Evolutionary conservation across 2,329 filamentous ascomycete species (phyloP).

Genomic region (Sarocladium strictum): DNA sequence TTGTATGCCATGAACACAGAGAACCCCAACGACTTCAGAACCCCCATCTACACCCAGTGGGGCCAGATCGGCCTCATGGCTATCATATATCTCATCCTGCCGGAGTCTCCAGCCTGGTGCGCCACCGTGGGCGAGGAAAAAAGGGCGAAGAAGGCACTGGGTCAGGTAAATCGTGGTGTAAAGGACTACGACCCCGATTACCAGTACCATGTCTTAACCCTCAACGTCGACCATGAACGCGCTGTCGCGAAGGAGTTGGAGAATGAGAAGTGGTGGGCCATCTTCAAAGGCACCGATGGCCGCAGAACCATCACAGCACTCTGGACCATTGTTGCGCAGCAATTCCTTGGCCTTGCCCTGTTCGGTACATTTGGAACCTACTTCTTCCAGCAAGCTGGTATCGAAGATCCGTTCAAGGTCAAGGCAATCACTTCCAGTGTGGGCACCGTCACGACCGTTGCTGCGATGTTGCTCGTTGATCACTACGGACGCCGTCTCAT

Average conservation of each 20-base stretch:
- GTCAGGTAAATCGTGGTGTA: constrained; percentile 17
- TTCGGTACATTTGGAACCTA: constrained; percentile 18
- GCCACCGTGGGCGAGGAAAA: constrained; percentile 17
- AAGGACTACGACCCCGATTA: constrained; percentile 14
- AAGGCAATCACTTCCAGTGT: constrained; percentile 14
- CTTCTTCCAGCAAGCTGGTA: constrained; percentile 19
- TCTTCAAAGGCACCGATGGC: constrained; percentile 21
- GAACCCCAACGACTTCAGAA: constrained; percentile 27
- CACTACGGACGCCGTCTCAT: constrained; percentile 14
- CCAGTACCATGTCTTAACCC: constrained; percentile 14
- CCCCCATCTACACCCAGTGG: constrained; percentile 39
- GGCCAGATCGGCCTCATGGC: constrained; percentile 32
- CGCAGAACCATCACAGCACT: constrained; percentile 20
- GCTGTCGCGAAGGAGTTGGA: constrained; percentile 15
- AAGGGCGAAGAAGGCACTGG: constrained; percentile 16
- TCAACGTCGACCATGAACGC: constrained; percentile 17
- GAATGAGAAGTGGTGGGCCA: constrained; percentile 16
- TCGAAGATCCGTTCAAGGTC: constrained; percentile 15
- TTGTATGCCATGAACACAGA: constrained; percentile 26
- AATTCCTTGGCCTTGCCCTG: constrained; percentile 18
- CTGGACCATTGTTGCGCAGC: constrained; percentile 18
- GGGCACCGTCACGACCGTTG: constrained; percentile 13
- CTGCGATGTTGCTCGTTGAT: constrained; percentile 14
- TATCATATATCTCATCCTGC: constrained; percentile 29
- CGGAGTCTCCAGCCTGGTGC: constrained; percentile 34